Evolutionary conservation across 306 rosid genomes (phyloP).

Genomic region (Casuarina equisetifolia): DNA sequence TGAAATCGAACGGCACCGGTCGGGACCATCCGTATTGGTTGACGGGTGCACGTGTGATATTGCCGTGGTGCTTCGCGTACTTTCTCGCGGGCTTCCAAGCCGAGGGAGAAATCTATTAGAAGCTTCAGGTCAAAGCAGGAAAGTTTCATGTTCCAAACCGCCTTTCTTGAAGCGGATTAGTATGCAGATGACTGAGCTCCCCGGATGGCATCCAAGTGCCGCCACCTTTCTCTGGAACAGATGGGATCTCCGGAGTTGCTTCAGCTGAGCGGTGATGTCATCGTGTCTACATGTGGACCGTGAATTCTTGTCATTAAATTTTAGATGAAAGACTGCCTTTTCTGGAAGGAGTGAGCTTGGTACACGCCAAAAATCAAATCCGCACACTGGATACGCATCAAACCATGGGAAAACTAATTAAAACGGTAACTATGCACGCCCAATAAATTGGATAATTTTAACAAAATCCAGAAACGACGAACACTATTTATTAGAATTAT

Average conservation of each 20-base stretch:
- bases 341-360: too few species aligned
- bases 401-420: too few species aligned
- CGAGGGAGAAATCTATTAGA: not conserved
- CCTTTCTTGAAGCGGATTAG: not conserved
- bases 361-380: too few species aligned
- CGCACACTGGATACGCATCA: too few species aligned
- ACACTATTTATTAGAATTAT: too few species aligned
- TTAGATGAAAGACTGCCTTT: too few species aligned
- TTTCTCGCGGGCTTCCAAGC: not conserved
- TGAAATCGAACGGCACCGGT: too few species aligned
- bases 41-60: slow-evolving; percentile 28
- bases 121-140: not conserved
- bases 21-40: too few species aligned
- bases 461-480: too few species aligned
- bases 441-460: too few species aligned
- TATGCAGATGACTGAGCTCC: not conserved
- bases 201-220: not conserved
- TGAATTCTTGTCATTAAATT: not conserved
- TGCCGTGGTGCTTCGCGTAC: slow-evolving; percentile 30
- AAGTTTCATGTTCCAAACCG: not conserved
- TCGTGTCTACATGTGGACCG: not conserved
- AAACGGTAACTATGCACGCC: too few species aligned
- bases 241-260: not conserved
- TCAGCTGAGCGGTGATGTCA: not conserved
- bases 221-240: not conserved